phyloP scores from a whole-genome alignment of 2,329 filamentous ascomycete species.

The Aureobasidium uvarum region DNA sequence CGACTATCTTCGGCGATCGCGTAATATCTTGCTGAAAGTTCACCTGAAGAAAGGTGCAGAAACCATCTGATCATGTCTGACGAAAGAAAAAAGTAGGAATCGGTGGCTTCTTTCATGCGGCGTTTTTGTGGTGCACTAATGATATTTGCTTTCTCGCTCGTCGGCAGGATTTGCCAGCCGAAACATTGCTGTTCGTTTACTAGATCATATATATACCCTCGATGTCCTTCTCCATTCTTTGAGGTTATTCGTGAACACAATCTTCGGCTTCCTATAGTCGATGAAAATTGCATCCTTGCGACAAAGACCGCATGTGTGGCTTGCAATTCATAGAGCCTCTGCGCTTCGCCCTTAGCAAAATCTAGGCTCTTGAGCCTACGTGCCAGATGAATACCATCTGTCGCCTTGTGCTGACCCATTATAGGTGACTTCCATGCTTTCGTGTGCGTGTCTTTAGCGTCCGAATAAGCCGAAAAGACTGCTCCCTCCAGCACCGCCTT shows the following conservation, averaged over 20 bases:
- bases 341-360: no score
- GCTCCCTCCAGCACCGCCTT: conserved; percentile 44
- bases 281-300: not conserved
- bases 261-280: not conserved
- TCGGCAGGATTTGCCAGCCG: not conserved
- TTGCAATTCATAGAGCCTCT: not conserved
- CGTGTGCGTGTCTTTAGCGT: not conserved
- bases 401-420: not conserved
- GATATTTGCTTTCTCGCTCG: not conserved
- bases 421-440: not conserved
- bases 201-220: conserved; percentile 23
- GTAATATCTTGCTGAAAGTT: conserved; percentile 4
- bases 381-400: not conserved
- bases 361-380: not conserved
- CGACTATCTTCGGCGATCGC: not conserved
- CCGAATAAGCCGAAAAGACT: conserved; percentile 40
- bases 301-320: not conserved
- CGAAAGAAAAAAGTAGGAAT: conserved; percentile 16
- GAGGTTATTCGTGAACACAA: not conserved
- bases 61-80: conserved; percentile 22
- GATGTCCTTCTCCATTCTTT: not conserved
- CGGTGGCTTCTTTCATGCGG: conserved; percentile 6
- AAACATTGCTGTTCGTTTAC: conserved; percentile 1
- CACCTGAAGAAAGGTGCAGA: not conserved
- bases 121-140: conserved; percentile 15